phyloP scores from a whole-genome alignment of 2,329 filamentous ascomycete species.

The Pseudomassariella vexata region DNA sequence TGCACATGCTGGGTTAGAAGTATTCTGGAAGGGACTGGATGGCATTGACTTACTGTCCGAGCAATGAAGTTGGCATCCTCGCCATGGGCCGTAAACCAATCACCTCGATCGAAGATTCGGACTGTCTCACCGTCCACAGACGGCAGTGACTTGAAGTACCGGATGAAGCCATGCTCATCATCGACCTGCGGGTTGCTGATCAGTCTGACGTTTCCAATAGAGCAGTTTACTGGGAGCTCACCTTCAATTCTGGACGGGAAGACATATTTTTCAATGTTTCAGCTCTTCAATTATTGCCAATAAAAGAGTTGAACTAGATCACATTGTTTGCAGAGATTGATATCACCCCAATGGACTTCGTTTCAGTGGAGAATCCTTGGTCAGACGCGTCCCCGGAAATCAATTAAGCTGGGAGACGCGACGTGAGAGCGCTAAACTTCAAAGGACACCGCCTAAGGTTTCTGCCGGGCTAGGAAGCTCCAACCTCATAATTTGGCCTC shows the following conservation, averaged over 20 bases:
- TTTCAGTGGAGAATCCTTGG: too few relatives aligned
- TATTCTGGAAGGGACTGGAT: too few relatives aligned
- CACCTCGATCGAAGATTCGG: conserved; percentile 86
- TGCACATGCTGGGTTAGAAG: conserved; percentile 21
- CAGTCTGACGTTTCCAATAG: too few relatives aligned
- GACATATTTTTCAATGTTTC: too few relatives aligned
- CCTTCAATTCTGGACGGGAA: conserved; percentile 50
- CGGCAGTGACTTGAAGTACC: conserved; percentile 86
- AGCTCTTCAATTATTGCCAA: neutral
- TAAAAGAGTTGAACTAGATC: neutral
- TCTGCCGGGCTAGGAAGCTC: too few relatives aligned
- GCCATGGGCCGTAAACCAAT: conserved; percentile 94
- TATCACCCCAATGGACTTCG: too few relatives aligned
- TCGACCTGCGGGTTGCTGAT: conserved; percentile 67
- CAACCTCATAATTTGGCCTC: too few relatives aligned
- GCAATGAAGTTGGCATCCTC: conserved; percentile 81
- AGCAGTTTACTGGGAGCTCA: conserved; percentile 10
- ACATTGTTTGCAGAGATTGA: too few relatives aligned
- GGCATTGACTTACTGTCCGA: conserved; percentile 52
- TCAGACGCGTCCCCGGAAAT: too few relatives aligned
- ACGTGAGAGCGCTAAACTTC: too few relatives aligned
- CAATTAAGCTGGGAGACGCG: too few relatives aligned
- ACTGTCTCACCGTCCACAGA: conserved; percentile 67
- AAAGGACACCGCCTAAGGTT: too few relatives aligned
- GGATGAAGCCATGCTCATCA: conserved; percentile 95